Percentiles rank a stretch among this genome's conserved stretches.
Conservation (phyloP, 1,284 basidiomycete genomes). For the Naganishia albida region DNA sequence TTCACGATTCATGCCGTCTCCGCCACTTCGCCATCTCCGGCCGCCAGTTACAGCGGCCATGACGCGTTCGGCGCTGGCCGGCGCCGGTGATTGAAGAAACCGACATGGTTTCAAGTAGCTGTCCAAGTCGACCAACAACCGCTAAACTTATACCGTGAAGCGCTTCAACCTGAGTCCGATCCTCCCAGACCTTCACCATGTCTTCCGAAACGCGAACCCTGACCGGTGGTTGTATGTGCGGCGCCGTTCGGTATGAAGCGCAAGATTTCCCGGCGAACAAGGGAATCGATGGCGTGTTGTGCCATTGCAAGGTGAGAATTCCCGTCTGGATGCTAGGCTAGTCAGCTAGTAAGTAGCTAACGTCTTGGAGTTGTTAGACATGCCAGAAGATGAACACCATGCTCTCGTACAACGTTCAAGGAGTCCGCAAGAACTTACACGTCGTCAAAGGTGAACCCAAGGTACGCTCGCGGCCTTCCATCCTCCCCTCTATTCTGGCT, state of each 20-base stretch:
- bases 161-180: background rate
- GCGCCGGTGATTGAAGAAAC: no score
- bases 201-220: constrained; percentile 6
- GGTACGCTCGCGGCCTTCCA: background rate
- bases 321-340: background rate
- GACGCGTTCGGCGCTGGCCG: no score
- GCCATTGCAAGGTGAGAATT: constrained; percentile 5
- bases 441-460: constrained; percentile 10
- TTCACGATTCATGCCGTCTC: no score
- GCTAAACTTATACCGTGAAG: no score
- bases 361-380: background rate
- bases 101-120: no score
- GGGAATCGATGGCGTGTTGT: constrained; percentile 5
- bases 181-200: background rate
- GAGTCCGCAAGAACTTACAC: background rate
- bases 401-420: constrained; percentile 9
- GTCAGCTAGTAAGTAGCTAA: background rate
- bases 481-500: background rate
- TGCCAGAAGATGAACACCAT: constrained; percentile 21
- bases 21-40: no score
- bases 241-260: background rate
- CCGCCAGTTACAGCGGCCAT: no score
- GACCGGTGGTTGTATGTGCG: constrained; percentile 12
- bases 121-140: no score
- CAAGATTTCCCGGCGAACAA: background rate